Conservation (phyloP, 2,329 filamentous ascomycete genomes). For the Canariomyces notabilis region DNA sequence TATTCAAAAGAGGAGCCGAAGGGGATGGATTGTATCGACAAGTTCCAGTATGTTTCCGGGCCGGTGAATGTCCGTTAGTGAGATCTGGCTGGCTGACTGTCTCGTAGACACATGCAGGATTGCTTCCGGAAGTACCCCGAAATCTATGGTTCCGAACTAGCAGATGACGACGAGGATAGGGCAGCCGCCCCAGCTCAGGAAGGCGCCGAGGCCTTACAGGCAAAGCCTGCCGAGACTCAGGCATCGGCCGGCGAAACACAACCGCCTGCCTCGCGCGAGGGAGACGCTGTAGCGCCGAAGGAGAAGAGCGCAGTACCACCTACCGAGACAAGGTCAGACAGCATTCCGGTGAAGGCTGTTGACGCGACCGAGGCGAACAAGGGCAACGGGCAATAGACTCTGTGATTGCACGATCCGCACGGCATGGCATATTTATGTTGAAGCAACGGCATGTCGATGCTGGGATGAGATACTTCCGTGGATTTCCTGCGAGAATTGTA, state of each 20-base stretch:
- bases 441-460: slow-evolving; percentile 1
- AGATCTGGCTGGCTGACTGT: slow-evolving; percentile 12
- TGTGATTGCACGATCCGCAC: no score
- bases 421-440: no score
- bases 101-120: slow-evolving; percentile 81
- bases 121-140: slow-evolving; percentile 94
- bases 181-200: slow-evolving; percentile 27
- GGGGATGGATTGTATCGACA: slow-evolving; percentile 95
- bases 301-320: slow-evolving; percentile 7
- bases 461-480: background rate
- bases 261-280: background rate
- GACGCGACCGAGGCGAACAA: slow-evolving; percentile 33
- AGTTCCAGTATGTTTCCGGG: slow-evolving; percentile 72
- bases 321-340: slow-evolving; percentile 7
- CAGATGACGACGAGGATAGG: slow-evolving; percentile 59
- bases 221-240: slow-evolving; percentile 13
- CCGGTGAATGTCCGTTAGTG: background rate
- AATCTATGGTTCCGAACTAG: slow-evolving; percentile 83
- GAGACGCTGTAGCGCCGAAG: background rate
- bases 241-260: background rate
- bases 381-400: slow-evolving; percentile 21
- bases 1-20: slow-evolving; percentile 91
- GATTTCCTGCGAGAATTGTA: background rate
- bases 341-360: slow-evolving; percentile 25
- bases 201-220: slow-evolving; percentile 9